phyloP scores from a whole-genome alignment of 495 filamentous ascomycete genomes.

The Podospora sp. region DNA sequence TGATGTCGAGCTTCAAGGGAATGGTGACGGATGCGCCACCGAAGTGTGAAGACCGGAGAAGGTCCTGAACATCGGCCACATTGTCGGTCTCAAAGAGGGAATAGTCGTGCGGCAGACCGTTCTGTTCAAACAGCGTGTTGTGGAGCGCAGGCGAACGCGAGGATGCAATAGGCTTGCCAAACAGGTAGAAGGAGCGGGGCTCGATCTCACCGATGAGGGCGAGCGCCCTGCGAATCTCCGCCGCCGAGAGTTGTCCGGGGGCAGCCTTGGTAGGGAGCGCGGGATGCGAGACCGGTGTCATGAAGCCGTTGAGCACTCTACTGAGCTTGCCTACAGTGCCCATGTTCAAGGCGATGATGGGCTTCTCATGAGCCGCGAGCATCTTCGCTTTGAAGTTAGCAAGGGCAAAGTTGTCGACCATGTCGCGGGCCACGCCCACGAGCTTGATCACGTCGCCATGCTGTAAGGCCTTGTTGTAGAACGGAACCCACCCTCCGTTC shows the following conservation, averaged over 20 bases:
- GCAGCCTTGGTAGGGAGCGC: slow-evolving; percentile 88
- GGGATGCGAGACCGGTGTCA: slow-evolving; percentile 95
- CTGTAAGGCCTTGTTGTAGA: slow-evolving; percentile 83
- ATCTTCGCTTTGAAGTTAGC: slow-evolving; percentile 81
- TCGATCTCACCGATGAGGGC: slow-evolving; percentile 79
- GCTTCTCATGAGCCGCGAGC: slow-evolving; percentile 67
- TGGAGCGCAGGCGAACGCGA: slow-evolving; percentile 88
- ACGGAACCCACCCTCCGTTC: slow-evolving; percentile 83
- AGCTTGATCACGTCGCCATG: slow-evolving; percentile 94
- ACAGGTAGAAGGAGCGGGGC: slow-evolving; percentile 77
- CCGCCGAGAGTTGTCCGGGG: slow-evolving; percentile 89
- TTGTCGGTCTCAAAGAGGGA: slow-evolving; percentile 72
- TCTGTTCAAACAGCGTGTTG: slow-evolving; percentile 77
- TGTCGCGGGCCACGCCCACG: slow-evolving; percentile 73
- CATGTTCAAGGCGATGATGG: slow-evolving; percentile 96
- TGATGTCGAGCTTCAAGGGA: slow-evolving; percentile 88
- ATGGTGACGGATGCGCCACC: slow-evolving; percentile 96
- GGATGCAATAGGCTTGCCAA: slow-evolving; percentile 77
- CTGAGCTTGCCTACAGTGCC: slow-evolving; percentile 84
- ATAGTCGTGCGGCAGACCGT: slow-evolving; percentile 88
- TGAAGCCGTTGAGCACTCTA: slow-evolving; percentile 84
- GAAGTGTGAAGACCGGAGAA: slow-evolving; percentile 74
- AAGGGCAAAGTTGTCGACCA: slow-evolving; percentile 86
- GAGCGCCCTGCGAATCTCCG: slow-evolving; percentile 80
- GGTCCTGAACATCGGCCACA: slow-evolving; percentile 62